Percentiles rank a stretch among this genome's conserved stretches.
These are phyloP conservation scores for Cladorrhinum sp. DNA, from an alignment of 2,329 filamentous ascomycete species.

Conservation along the genomic window DNA sequence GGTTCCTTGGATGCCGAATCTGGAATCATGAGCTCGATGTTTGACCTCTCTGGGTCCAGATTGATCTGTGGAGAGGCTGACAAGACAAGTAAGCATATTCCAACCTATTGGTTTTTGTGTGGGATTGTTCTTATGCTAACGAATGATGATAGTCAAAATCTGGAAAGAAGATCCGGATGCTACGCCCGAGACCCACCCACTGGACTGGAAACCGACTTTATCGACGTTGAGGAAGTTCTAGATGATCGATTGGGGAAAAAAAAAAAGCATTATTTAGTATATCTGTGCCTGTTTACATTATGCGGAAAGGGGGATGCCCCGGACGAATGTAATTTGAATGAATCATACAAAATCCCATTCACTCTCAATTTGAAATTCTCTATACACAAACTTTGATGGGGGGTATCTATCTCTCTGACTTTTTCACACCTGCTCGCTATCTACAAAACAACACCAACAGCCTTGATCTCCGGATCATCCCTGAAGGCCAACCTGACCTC, in stretches of 20 bases:
- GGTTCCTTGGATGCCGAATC: slow-evolving; percentile 91
- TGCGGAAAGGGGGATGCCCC: neutral
- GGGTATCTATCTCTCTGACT: slow-evolving; percentile 8
- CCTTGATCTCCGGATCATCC: slow-evolving; percentile 83
- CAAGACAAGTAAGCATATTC: slow-evolving; percentile 70
- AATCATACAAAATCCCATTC: neutral
- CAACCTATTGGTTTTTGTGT: neutral
- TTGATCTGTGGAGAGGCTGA: slow-evolving; percentile 94
- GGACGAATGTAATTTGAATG: neutral
- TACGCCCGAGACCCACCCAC: slow-evolving; percentile 83
- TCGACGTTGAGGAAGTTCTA: slow-evolving; percentile 71
- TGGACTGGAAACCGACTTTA: slow-evolving; percentile 86
- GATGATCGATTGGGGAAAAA: neutral
- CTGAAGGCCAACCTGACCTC: slow-evolving; percentile 85
- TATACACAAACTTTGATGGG: slow-evolving; percentile 2
- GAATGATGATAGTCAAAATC: slow-evolving; percentile 65
- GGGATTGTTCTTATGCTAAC: slow-evolving; percentile 26
- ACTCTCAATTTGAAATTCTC: neutral
- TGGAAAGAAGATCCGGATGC: slow-evolving; percentile 94
- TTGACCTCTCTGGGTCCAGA: slow-evolving; percentile 82
- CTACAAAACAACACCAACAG: slow-evolving; percentile 53
- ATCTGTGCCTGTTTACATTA: neutral
- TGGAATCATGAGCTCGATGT: slow-evolving; percentile 91
- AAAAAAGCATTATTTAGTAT: too few species aligned
- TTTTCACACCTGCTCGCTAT: slow-evolving; percentile 1